Conservation (phyloP, 2,329 filamentous ascomycete genomes). For the Calonectria honghensis region DNA sequence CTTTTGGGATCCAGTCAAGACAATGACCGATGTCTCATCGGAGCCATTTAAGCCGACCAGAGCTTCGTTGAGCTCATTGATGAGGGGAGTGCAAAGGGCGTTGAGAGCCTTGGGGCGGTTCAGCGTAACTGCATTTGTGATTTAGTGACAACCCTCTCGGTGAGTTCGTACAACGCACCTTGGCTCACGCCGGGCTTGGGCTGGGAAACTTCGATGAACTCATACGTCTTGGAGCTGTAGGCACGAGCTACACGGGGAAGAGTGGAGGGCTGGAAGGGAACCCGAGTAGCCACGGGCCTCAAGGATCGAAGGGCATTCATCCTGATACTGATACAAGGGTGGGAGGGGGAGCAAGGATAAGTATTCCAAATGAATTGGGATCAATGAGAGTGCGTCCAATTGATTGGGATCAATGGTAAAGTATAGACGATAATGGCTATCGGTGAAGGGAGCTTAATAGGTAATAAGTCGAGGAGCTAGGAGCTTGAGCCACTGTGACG, state of each 20-base stretch:
- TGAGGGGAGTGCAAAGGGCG: conserved; percentile 92
- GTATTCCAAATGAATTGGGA: neutral
- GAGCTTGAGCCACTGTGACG: conserved; percentile 53
- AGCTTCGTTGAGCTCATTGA: conserved; percentile 90
- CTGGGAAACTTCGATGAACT: conserved; percentile 87
- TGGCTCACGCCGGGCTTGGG: conserved; percentile 93
- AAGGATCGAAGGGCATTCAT: conserved; percentile 76
- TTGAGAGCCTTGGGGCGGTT: conserved; percentile 97
- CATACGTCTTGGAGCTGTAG: conserved; percentile 78
- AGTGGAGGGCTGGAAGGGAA: conserved; percentile 72
- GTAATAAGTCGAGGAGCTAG: conserved; percentile 41
- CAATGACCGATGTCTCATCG: conserved; percentile 82
- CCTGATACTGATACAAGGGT: conserved; percentile 43
- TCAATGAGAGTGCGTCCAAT: neutral
- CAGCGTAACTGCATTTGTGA: conserved; percentile 81
- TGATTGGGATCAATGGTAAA: conserved; percentile 23
- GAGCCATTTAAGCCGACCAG: conserved; percentile 82
- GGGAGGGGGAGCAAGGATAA: neutral
- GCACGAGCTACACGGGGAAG: conserved; percentile 73
- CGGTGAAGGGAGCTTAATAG: conserved; percentile 38
- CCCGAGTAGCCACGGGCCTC: conserved; percentile 71
- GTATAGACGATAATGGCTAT: neutral
- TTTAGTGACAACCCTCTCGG: conserved; percentile 33
- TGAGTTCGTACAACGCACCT: conserved; percentile 71
- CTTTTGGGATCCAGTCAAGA: conserved; percentile 91